Conservation (phyloP, 148 eudicot species). For the Linanthus parryae region DNA sequence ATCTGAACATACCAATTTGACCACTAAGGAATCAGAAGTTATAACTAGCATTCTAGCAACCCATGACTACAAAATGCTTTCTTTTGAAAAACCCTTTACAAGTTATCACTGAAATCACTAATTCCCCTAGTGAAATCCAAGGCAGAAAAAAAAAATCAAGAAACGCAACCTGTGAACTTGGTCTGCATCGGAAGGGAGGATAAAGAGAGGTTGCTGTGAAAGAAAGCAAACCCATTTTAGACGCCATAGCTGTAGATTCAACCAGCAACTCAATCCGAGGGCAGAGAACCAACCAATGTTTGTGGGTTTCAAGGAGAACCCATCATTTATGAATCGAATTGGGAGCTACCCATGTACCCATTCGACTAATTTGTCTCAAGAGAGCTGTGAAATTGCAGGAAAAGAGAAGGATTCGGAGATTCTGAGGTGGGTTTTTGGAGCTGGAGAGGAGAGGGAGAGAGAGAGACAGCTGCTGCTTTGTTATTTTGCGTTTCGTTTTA, state of each 20-base stretch:
- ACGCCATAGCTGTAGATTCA: neutral
- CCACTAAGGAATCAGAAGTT: too few species aligned
- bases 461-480: too few species aligned
- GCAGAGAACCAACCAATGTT: neutral
- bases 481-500: too few species aligned
- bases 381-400: too few species aligned
- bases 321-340: neutral
- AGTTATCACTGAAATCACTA: too few species aligned
- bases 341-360: neutral
- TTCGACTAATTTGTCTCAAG: too few species aligned
- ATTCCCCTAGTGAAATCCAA: too few species aligned
- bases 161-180: slow-evolving; percentile 5
- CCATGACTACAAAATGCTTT: too few species aligned
- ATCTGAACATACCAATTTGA: too few species aligned
- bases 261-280: neutral
- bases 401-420: neutral
- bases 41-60: too few species aligned
- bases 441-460: neutral
- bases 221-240: neutral
- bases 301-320: neutral
- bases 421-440: neutral
- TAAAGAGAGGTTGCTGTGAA: neutral
- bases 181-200: neutral
- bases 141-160: too few species aligned
- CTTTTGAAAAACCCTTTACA: too few species aligned